Percentiles rank a stretch among this genome's conserved stretches.
These are phyloP conservation scores for Amauroascus verrucosus DNA, from an alignment of 2,329 filamentous ascomycete species.

Conservation along the genomic window DNA sequence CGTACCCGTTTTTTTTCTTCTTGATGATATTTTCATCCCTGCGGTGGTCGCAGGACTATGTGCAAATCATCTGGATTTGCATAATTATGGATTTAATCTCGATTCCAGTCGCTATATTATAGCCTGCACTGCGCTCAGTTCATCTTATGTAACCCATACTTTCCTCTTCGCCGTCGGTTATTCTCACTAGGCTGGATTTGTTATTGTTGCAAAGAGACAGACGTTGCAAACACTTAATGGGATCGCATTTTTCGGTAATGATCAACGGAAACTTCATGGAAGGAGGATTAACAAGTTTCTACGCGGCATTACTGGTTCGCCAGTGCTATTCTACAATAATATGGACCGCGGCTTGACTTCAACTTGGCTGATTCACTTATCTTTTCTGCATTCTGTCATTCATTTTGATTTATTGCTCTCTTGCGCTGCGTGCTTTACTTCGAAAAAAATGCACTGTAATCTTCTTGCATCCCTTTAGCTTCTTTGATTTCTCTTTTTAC, in stretches of 20 bases:
- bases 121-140: not conserved
- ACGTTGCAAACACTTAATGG: not conserved
- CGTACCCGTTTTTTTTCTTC: not conserved
- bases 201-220: not conserved
- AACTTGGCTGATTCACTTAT: not conserved
- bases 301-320: not conserved
- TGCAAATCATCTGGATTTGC: not conserved
- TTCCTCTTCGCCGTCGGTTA: not conserved
- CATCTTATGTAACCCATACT: not conserved
- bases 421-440: not conserved
- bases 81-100: not conserved
- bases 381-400: not conserved
- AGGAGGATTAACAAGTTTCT: not conserved
- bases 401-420: not conserved
- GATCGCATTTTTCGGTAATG: slow-evolving; percentile 7
- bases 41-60: not conserved
- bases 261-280: not conserved
- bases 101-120: not conserved
- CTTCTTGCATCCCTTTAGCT: slow-evolving; percentile 5
- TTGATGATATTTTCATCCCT: slow-evolving; percentile 4
- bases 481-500: not conserved
- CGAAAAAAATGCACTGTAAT: slow-evolving; percentile 4
- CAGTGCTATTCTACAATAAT: not conserved
- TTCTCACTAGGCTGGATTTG: not conserved
- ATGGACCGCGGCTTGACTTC: not conserved